phyloP scores from a whole-genome alignment of 257 asterid genomes.

The Solanum neorickii region DNA sequence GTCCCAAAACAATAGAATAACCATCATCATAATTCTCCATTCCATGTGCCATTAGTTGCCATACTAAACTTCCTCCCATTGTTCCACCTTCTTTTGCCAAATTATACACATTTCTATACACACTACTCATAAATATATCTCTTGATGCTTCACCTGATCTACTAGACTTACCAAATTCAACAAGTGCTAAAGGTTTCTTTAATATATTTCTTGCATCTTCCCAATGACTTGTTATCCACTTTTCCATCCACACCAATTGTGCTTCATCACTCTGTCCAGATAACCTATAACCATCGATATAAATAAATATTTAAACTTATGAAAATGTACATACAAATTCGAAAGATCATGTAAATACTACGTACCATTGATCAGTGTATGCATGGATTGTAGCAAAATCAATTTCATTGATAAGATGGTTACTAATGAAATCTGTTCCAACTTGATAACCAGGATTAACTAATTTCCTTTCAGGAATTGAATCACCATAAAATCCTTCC shows the following conservation, averaged over 20 bases:
- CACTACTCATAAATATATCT: neutral
- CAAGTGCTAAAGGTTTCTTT: neutral
- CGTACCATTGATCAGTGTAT: neutral
- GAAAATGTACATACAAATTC: accelerated
- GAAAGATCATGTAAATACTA: neutral
- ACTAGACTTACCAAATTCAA: neutral
- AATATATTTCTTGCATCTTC: neutral
- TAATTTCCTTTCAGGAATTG: neutral
- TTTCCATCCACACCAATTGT: neutral
- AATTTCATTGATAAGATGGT: neutral
- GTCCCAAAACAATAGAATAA: neutral
- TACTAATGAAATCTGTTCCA: neutral
- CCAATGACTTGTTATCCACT: neutral
- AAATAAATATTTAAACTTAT: neutral
- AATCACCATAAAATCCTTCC: neutral
- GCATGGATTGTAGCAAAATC: neutral
- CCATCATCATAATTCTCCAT: neutral
- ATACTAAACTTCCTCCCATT: neutral
- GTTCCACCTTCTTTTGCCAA: neutral
- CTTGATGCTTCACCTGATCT: neutral
- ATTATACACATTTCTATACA: neutral
- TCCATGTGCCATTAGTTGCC: neutral
- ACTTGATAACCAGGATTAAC: neutral
- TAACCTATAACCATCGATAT: neutral
- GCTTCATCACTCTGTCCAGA: neutral